These are phyloP conservation scores for Trichoderma atrobrunneum DNA, from an alignment of 2,329 filamentous ascomycete species.

Conservation along the genomic window DNA sequence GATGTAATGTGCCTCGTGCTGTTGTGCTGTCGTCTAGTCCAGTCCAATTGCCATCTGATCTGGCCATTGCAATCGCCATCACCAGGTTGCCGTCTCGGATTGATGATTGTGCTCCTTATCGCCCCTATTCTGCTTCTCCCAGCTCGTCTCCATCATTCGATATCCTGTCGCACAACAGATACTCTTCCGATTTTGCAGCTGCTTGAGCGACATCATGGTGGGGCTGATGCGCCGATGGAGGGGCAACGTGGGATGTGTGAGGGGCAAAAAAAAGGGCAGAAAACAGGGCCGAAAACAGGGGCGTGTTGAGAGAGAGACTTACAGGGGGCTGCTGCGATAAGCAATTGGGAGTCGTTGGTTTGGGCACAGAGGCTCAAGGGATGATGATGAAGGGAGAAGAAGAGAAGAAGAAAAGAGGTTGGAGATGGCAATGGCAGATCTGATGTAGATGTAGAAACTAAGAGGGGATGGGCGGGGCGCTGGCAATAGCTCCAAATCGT, in stretches of 20 bases:
- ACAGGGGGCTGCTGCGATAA: background rate
- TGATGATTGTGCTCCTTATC: background rate
- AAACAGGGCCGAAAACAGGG: background rate
- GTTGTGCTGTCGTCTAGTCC: background rate
- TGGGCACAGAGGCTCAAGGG: background rate
- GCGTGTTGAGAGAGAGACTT: background rate
- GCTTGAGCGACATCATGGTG: conserved; percentile 12
- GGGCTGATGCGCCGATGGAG: conserved; percentile 14
- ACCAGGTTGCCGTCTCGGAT: background rate
- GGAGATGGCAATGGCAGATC: background rate
- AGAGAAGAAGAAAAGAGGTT: background rate
- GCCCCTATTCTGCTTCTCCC: background rate
- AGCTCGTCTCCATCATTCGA: background rate
- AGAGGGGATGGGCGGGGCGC: background rate
- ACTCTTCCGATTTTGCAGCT: background rate
- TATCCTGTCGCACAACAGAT: background rate
- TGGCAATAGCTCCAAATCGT: background rate
- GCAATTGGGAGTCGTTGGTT: conserved; percentile 1
- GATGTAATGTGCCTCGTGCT: background rate
- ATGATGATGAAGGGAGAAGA: background rate
- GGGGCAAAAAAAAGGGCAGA: background rate
- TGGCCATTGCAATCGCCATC: background rate
- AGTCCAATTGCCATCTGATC: background rate
- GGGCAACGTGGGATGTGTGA: conserved; percentile 15
- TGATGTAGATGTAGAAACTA: conserved; percentile 1